phyloP scores from a whole-genome alignment of 176 grass and related monocot genomes.

The Ampelocalamus luodianensis region DNA sequence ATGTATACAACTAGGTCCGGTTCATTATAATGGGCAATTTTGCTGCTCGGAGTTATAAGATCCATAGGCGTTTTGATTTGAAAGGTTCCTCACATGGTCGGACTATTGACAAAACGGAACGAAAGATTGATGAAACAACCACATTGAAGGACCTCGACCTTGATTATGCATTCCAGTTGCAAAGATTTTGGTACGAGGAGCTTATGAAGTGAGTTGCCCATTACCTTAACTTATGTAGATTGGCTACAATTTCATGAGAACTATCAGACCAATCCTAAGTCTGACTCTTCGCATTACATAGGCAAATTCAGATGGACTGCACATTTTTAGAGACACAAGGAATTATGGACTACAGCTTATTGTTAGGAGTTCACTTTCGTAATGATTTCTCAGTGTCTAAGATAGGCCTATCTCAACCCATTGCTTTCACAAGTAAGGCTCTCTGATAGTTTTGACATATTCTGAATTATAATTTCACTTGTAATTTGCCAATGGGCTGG shows the following conservation, averaged over 20 bases:
- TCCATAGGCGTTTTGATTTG: conserved; percentile 75
- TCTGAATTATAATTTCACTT: conserved; percentile 12
- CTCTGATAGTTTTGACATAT: not conserved
- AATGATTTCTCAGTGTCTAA: conserved; percentile 59
- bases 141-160: conserved; percentile 78
- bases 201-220: conserved; percentile 60
- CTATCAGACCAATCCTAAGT: conserved; percentile 6
- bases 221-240: conserved; percentile 1
- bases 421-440: conserved; percentile 64
- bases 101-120: conserved; percentile 59
- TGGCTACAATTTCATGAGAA: conserved; percentile 1
- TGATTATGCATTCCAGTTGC: conserved; percentile 66
- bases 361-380: conserved; percentile 74
- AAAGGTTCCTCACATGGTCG: conserved; percentile 79
- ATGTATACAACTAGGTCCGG: conserved; percentile 55
- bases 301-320: conserved; percentile 77
- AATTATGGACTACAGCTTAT: conserved; percentile 82
- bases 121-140: conserved; percentile 62
- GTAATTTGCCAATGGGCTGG: not conserved
- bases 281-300: conserved; percentile 32
- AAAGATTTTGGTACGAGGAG: conserved; percentile 61
- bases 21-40: conserved; percentile 77
- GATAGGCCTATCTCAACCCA: conserved; percentile 45
- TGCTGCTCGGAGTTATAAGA: conserved; percentile 74
- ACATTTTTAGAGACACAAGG: conserved; percentile 70